Evolutionary conservation across 768 basidiomycete genomes (phyloP).

Genomic region (Antrodiella citrinella): DNA sequence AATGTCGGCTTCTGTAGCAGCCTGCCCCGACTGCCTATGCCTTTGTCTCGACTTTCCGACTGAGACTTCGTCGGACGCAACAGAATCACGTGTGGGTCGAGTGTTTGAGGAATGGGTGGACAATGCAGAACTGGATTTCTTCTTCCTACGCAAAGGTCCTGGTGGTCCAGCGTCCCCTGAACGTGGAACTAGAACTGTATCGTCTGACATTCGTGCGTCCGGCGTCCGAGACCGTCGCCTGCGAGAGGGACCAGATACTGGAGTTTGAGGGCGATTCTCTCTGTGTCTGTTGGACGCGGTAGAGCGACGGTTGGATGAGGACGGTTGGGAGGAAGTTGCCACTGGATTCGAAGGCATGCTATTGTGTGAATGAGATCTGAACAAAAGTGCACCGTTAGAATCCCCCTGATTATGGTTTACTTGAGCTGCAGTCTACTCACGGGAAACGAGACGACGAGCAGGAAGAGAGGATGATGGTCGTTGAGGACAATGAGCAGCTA

Average conservation of each 20-base stretch:
- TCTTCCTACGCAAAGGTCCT: not conserved
- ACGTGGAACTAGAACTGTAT: not conserved
- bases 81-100: not conserved
- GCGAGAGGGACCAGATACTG: not conserved
- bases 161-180: not conserved
- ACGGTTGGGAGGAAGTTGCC: not conserved
- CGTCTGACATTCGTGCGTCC: not conserved
- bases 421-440: too few species aligned
- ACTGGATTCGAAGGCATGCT: not conserved
- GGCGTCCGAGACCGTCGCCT: not conserved
- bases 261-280: not conserved
- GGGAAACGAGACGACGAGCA: not conserved
- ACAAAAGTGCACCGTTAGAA: too few species aligned
- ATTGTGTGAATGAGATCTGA: too few species aligned
- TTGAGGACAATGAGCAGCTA: not conserved
- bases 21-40: conserved; percentile 3
- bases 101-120: not conserved
- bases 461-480: not conserved
- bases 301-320: not conserved
- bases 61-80: not conserved
- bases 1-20: conserved; percentile 9
- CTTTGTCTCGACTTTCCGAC: not conserved
- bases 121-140: not conserved
- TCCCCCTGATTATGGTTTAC: too few species aligned
- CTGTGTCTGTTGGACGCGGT: not conserved